Evolutionary conservation across 257 asterid species (phyloP), one percentile per base, ranked within the genome.

Genomic region (Rhazya stricta): DNA sequence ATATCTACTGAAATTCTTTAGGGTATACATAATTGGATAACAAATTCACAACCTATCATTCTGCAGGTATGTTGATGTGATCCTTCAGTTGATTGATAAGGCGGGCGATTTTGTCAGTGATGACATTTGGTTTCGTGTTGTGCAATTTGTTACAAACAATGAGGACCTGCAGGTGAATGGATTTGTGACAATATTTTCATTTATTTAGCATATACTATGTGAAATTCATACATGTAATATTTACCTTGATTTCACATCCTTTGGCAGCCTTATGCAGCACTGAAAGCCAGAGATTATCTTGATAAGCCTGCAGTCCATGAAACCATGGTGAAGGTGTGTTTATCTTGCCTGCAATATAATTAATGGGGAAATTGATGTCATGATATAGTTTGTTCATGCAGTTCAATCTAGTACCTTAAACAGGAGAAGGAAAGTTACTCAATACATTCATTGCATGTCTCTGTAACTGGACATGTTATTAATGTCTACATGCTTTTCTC

Each of bases 51-150:
- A 42, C 69, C 53, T 69, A 58, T 21, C 76, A 57, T 63, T 72
- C 67, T 86, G 79, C 85, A 93, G 98, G 98, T 93, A 93, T 80
- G 96, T 93, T 48, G 98, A 93, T 82, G 98, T 93, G 79, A 86
- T 93, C 83, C 98, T 93, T 84, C 98, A 93, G 88, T 84, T 93
- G 89, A 93, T 93, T 85, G 98, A 93, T 88, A 93, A 93, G 89
- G 98, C 98, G 29, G 97, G 98, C 77, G 98, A 93, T 81, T 93
- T 93, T 29, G 98, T 93, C 83, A 90, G 97, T 84, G 98, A 93
- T 83, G 98, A 91, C 84, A 93, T 93, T 72, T 93, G 98, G 98
- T 93, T 93, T 78, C 98, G 98, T 63, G 98, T 93, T 42, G 98
- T 93, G 84, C 98, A 91, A 83, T 93, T 93, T 67, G 98, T 93